These are phyloP conservation scores for Boletus subparvulus DNA, from an alignment of 768 basidiomycete genomes.

Conservation along the genomic window DNA sequence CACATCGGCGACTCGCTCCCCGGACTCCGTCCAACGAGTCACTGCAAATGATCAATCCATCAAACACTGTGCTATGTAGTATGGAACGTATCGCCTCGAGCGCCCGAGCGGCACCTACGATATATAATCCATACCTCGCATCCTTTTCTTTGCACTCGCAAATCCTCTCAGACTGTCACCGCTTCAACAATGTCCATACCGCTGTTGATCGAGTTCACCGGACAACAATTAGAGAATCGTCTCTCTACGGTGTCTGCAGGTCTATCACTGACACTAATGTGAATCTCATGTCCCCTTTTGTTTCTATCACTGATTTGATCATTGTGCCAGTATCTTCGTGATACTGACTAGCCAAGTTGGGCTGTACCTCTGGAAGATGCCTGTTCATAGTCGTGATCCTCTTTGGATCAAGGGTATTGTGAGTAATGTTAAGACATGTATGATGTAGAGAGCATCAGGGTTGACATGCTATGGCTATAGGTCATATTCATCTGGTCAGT, in stretches of 20 bases:
- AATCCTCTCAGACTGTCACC: background rate
- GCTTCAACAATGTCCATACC: conserved; percentile 2
- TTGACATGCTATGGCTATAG: conserved; percentile 5
- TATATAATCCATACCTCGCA: conserved; percentile 9
- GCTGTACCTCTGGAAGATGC: conserved; percentile 21
- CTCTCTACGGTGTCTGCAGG: conserved; percentile 8
- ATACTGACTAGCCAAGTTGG: conserved; percentile 25
- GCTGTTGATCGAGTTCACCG: background rate
- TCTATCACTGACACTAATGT: conserved; percentile 17
- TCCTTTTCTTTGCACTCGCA: background rate
- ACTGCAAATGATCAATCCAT: background rate
- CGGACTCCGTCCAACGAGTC: background rate
- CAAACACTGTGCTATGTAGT: background rate
- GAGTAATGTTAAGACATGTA: background rate
- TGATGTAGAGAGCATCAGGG: too few relatives aligned
- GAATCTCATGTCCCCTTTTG: background rate
- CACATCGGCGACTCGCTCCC: background rate
- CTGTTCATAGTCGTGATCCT: conserved; percentile 16
- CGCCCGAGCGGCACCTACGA: background rate
- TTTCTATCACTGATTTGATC: background rate
- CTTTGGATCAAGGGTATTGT: conserved; percentile 25
- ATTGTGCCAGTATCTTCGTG: conserved; percentile 12
- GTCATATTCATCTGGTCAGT: conserved; percentile 24
- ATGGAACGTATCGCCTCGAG: conserved; percentile 4
- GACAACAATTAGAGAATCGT: background rate